A percentile compares a stretch with the other conserved stretches of the same genome.
These are phyloP conservation scores for Chlorella sp. DNA, from an alignment of 139 green algal species.

Conservation along the genomic window DNA sequence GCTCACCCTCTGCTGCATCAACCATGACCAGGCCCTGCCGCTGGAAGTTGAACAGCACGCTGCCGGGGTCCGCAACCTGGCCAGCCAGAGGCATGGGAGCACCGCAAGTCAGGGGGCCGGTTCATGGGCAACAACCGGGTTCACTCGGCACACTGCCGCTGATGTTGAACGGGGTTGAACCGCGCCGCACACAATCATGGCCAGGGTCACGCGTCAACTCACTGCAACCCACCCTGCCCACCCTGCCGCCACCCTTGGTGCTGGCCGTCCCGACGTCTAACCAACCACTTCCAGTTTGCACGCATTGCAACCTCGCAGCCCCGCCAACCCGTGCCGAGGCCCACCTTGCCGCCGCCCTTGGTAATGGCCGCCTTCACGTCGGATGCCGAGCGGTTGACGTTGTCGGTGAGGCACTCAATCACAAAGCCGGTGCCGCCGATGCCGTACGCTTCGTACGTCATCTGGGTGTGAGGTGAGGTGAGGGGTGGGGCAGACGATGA, in stretches of 20 bases:
- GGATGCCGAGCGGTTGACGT: constrained; percentile 80
- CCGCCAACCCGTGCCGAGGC: neutral
- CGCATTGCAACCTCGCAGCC: too few species aligned
- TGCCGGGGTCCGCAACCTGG: constrained; percentile 85
- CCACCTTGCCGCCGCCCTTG: constrained; percentile 83
- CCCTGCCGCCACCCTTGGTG: too few species aligned
- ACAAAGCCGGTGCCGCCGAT: constrained; percentile 89
- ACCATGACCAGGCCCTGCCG: constrained; percentile 59
- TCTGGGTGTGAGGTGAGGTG: constrained; percentile 17
- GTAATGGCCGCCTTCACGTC: constrained; percentile 74
- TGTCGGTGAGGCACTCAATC: constrained; percentile 92
- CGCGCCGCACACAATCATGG: too few species aligned
- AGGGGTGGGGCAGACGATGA: too few species aligned
- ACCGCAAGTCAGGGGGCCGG: neutral
- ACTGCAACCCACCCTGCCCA: too few species aligned
- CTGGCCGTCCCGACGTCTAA: too few species aligned
- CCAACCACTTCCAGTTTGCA: too few species aligned
- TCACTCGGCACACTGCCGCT: too few species aligned
- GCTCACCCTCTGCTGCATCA: constrained; percentile 24
- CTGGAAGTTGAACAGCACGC: constrained; percentile 93
- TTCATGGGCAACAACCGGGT: too few species aligned
- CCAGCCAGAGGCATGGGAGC: neutral
- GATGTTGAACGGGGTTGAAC: too few species aligned
- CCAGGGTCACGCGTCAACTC: too few species aligned
- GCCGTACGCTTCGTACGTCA: constrained; percentile 56